Conservation (phyloP, 2,329 filamentous ascomycete species). For the Trichoderma semiorbis region DNA sequence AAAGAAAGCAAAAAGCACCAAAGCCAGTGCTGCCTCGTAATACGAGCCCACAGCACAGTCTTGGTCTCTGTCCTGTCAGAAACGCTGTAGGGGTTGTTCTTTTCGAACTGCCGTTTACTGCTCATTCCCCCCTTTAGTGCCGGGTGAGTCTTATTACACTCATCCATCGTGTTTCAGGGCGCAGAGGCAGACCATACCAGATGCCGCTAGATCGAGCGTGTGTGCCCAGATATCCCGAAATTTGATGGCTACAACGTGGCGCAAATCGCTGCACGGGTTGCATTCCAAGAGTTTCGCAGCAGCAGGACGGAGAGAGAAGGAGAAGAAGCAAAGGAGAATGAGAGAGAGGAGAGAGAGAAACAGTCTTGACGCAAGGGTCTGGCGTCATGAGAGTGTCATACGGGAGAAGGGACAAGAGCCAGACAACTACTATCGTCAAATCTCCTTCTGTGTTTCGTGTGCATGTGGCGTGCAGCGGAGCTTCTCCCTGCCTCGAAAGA, state of each 20-base stretch:
- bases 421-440: neutral
- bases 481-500: neutral
- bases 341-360: neutral
- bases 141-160: slow-evolving; percentile 13
- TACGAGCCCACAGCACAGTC: neutral
- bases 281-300: neutral
- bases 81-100: slow-evolving; percentile 6
- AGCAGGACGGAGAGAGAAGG: neutral
- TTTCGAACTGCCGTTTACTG: slow-evolving; percentile 8
- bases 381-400: too few species aligned
- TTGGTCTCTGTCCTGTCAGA: neutral
- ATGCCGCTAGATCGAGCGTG: slow-evolving; percentile 9
- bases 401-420: neutral
- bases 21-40: neutral
- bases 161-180: slow-evolving; percentile 19
- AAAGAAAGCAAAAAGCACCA: neutral
- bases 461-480: slow-evolving; percentile 8
- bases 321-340: neutral
- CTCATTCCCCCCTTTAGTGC: slow-evolving; percentile 5
- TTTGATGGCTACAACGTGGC: slow-evolving; percentile 11
- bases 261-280: neutral
- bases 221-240: slow-evolving; percentile 11
- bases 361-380: neutral
- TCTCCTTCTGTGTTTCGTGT: neutral
- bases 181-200: slow-evolving; percentile 6